Base-by-base conservation (phyloP, 192 early-diverging fungal genomes). In the Coemansia biformis region DNA sequence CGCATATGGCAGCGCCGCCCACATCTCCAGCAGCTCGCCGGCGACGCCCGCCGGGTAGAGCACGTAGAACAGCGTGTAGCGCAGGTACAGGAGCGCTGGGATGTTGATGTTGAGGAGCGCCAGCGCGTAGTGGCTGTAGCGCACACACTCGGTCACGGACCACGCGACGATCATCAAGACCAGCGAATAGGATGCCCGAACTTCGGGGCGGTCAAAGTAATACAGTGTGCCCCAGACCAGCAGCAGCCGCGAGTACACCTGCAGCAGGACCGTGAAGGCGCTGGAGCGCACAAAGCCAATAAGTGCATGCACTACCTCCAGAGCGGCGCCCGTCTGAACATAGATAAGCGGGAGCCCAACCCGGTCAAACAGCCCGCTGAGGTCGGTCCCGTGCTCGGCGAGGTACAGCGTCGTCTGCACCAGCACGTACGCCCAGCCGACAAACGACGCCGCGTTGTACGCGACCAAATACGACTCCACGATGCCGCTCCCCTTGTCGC, bases 61-160 rank as follows among this genome's bases (percentile, higher is more conserved):
- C 18, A 93, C 70, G 53, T 82, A 90, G 77, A 98, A 98, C 63
- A 94, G 88, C 45, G 85, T 93, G 75, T 98, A 98, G 53, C 95
- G 84, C 56, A 51, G 51, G 37, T 68, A 54, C 14, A 54, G 44
- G 48, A 59, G 46, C 15, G 45, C 38, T 2, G 55, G 50, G 11
- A 58, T 43, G 8, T 84, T 79, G 24, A 69, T 57, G 23, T 80
- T 79, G 7, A 86, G 44, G 36, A 93, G 71, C 48, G 82, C 81
- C 38, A 87, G 60, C 6, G 80, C 81, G 68, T 96, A 98, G 78
- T 85, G 93, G n/a, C 83, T 68, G 67, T 98, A 96, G 43, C 95
- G 86, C 30, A 93, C 76, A 51, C 82, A 81, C 66, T 98, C 95
- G 36, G 93, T 93, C 49, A 98, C 72, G 22, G 74, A 78, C 95